Conservation (phyloP, 2,329 filamentous ascomycete species). For the Trichoderma sp. region DNA sequence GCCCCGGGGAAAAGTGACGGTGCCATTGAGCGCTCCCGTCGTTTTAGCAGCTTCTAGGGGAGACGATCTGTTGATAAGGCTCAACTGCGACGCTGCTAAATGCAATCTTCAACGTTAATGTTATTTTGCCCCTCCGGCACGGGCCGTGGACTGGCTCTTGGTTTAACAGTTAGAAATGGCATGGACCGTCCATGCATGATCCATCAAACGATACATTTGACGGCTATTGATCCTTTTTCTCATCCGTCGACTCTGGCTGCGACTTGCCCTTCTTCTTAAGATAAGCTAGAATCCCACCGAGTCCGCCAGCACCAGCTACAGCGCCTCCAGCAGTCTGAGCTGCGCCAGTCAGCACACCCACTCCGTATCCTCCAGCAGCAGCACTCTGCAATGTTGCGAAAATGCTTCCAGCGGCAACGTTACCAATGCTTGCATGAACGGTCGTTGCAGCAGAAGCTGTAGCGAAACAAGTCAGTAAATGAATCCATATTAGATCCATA, state of each 20-base stretch:
- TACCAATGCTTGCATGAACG: slow-evolving; percentile 31
- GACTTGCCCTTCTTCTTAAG: not conserved
- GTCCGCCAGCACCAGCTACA: not conserved
- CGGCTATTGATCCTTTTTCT: not conserved
- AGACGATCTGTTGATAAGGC: not conserved
- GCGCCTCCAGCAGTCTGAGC: slow-evolving; percentile 22
- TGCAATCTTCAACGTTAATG: not conserved
- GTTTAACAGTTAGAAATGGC: not conserved
- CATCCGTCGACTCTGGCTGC: not conserved
- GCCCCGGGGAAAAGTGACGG: not conserved
- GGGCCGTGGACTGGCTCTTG: not conserved
- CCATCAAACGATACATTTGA: not conserved
- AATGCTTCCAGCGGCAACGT: slow-evolving; percentile 24
- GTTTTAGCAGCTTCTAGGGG: not conserved
- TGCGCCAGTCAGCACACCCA: slow-evolving; percentile 24
- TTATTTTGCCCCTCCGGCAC: not conserved
- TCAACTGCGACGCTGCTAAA: not conserved
- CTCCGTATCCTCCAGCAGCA: slow-evolving; percentile 30
- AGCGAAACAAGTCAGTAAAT: not conserved
- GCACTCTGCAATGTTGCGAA: slow-evolving; percentile 37
- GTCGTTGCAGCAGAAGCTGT: slow-evolving; percentile 29
- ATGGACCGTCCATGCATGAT: not conserved
- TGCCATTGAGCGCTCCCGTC: not conserved
- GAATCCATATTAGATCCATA: not conserved
- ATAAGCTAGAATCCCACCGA: not conserved